Evolutionary conservation across 2,329 filamentous ascomycete species (phyloP), one percentile per base, ranked within the genome.

Genomic region (Ophiocordyceps robertsii): DNA sequence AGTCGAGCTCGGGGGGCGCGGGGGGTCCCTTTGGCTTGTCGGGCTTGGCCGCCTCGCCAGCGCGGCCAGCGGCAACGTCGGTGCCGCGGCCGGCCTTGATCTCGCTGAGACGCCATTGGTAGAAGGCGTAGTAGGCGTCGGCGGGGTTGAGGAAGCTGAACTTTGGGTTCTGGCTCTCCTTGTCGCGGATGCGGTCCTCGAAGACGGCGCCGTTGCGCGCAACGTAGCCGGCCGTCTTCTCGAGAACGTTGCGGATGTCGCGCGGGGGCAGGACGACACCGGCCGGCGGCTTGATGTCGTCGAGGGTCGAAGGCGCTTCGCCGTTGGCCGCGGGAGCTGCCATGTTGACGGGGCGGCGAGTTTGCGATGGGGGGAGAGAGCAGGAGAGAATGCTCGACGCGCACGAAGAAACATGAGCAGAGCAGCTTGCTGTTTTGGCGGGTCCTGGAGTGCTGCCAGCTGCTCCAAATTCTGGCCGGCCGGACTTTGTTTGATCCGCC

Each of bases 171-270:
- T 72, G 73, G 53, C 77, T 75, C 59, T 94, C 83, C 64, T 92
- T 93, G 51, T 89, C 80, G 55, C 85, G 81, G 51, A 98, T 83
- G 52, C 83, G 80, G 53, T 89, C 82, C 65, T 93, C 84, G 56
- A 93, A 88, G 8, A 77, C 69, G 36, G 70, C 58, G 19, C 77
- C 77, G 53, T 80, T 80, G 48, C 77, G 68, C 50, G 81, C 80
- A 45, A 95, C 85, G 59, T 93, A 96, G 38, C 88, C 88, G 42
- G 92, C 90, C 12, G 90, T 95, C 68, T 94, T 96, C 63, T 95
- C 89, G 56, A 98, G 80, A 51, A 90, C 63, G 59, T 70, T 69
- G 69, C 88, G 81, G 56, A 95, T 88, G 57, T 89, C 84, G 58
- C 80, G 90, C 11, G 92, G 92, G 19, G 92, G 92, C 43, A 95